These are phyloP conservation scores for Candida albicans DNA, from an alignment of 1,139 yeast species.

Conservation along the genomic window DNA sequence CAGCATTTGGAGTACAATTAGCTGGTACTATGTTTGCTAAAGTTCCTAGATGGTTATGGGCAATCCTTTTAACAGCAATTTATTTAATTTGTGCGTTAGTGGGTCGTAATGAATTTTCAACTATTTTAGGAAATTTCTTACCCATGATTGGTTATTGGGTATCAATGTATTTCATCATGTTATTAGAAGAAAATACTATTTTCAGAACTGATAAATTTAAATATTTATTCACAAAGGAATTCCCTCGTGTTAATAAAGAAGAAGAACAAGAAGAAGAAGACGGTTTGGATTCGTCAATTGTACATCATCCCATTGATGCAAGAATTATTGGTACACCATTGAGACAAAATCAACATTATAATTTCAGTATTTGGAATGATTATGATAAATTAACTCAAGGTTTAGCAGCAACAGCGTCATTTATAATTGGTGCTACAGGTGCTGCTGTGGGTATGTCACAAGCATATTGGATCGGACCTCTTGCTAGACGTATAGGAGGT, in stretches of 20 bases:
- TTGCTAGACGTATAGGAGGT: conserved; percentile 60
- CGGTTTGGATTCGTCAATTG: conserved; percentile 5
- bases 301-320: no score
- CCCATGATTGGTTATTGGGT: conserved; percentile 97
- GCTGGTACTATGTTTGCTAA: conserved; percentile 60
- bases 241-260: conserved; percentile 15
- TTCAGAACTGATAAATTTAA: conserved; percentile 59
- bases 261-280: conserved; percentile 12
- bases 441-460: conserved; percentile 85
- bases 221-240: conserved; percentile 55
- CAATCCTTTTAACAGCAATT: conserved; percentile 61
- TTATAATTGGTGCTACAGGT: conserved; percentile 66
- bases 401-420: conserved; percentile 61
- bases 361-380: conserved; percentile 70
- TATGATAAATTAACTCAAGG: conserved; percentile 57
- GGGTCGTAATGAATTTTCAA: conserved; percentile 74
- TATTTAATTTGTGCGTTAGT: conserved; percentile 71
- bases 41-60: conserved; percentile 81
- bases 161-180: conserved; percentile 71
- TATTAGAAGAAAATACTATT: conserved; percentile 72
- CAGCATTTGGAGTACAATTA: conserved; percentile 77
- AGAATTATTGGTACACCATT: conserved; percentile 7
- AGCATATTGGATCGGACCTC: conserved; percentile 72
- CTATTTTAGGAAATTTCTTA: conserved; percentile 79
- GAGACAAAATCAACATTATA: conserved; percentile 43